A percentile compares a stretch with the other conserved stretches of the same genome.
Conservation (phyloP, 805 yeast species). For the Wickerhamomyces canadensis region DNA sequence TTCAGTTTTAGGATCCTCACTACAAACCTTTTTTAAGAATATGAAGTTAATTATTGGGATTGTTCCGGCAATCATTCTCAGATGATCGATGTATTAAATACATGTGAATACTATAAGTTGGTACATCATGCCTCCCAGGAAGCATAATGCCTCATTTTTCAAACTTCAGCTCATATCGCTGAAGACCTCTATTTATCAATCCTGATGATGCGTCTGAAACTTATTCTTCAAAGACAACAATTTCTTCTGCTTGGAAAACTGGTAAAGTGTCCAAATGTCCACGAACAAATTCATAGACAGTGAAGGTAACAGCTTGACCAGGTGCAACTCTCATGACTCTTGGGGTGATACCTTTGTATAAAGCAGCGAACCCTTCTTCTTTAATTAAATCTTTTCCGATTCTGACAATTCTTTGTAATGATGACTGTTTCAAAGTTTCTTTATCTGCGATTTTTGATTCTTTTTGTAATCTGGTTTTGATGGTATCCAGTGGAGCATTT, state of each 20-base stretch:
- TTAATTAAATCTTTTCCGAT: constrained; percentile 76
- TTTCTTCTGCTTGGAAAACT: constrained; percentile 22
- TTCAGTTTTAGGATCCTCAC: no score
- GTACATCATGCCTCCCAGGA: no score
- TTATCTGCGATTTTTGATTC: constrained; percentile 54
- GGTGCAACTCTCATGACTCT: constrained; percentile 99
- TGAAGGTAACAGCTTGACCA: constrained; percentile 97
- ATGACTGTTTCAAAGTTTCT: constrained; percentile 41
- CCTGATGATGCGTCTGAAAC: no score
- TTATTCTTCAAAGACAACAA: constrained; percentile 28
- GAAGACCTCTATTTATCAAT: no score
- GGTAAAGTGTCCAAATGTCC: constrained; percentile 45
- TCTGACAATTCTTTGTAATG: constrained; percentile 70
- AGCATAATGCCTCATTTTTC: no score
- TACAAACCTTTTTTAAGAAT: no score
- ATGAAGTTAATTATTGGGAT: no score
- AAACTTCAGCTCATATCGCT: no score
- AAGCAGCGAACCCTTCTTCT: constrained; percentile 84
- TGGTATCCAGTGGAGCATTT: constrained; percentile 95
- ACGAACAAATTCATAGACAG: constrained; percentile 89
- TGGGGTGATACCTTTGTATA: constrained; percentile 97
- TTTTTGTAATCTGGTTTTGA: constrained; percentile 94
- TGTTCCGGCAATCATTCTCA: no score
- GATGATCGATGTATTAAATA: no score
- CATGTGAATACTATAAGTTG: no score